Conservation (phyloP, 768 basidiomycete genomes). For the Suillus discolor region DNA sequence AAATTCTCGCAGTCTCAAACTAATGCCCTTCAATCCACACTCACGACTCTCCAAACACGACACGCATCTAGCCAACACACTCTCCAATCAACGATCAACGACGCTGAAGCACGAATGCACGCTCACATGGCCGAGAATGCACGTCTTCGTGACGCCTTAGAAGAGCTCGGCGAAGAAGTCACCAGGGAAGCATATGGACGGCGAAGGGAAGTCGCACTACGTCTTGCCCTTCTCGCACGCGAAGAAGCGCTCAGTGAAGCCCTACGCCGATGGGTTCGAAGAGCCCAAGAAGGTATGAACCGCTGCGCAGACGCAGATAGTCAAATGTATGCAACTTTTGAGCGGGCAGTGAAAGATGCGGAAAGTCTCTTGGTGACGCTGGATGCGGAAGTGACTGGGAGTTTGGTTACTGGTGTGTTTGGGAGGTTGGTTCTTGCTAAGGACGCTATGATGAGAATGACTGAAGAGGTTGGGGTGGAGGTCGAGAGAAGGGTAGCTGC, state of each 20-base stretch:
- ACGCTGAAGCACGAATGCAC: conserved; percentile 45
- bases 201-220: conserved; percentile 65
- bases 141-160: conserved; percentile 60
- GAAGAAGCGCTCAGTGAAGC: conserved; percentile 63
- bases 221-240: conserved; percentile 62
- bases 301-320: conserved; percentile 29
- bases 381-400: conserved; percentile 32
- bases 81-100: conserved; percentile 50
- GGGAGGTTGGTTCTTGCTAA: conserved; percentile 55
- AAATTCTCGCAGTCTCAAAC: conserved; percentile 82
- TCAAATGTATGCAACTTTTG: conserved; percentile 25
- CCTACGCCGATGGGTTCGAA: conserved; percentile 57
- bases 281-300: conserved; percentile 46
- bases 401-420: conserved; percentile 44
- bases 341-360: conserved; percentile 36
- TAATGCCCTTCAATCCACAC: conserved; percentile 61
- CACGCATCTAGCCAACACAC: conserved; percentile 65
- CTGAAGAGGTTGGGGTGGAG: conserved; percentile 60
- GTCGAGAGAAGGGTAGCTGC: conserved; percentile 47
- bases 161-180: conserved; percentile 71
- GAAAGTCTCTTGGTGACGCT: conserved; percentile 36
- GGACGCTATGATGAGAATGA: conserved; percentile 51
- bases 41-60: conserved; percentile 59
- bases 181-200: conserved; percentile 74
- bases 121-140: conserved; percentile 45